Base-by-base conservation (phyloP, 78 protist genomes). In the Isochrysis galbana region DNA sequence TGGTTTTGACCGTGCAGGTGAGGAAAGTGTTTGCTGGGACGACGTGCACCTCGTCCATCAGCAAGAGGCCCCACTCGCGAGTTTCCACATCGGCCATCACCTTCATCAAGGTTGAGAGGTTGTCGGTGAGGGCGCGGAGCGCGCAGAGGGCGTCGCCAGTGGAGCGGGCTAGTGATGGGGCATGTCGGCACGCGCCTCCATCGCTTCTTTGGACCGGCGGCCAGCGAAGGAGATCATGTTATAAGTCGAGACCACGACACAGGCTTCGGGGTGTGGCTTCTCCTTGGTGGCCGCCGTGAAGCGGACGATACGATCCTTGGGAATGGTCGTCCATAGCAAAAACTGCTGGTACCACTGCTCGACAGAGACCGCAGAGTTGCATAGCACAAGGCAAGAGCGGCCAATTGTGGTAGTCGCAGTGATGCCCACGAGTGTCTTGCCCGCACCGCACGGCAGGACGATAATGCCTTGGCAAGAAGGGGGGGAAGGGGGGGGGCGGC, bases 391-490 rank as follows among this genome's bases (percentile, higher is more conserved):
- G 34, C 95, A 82, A 54, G 95, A 36, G 93, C 96, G 97, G 74
- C 74, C 93, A 44, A 98, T 87, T 17, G 99, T 97, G 42, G 90
- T 47, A 2, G 97, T 93, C 0, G 99, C 99, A 0, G 99, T 93
- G 80, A 98, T 95, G 32, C 99, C 99, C 46, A 96, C 96, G 25
- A 99, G 95, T 22, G 99, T 98, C 96, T 99, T 99, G 69, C 99
- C 99, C 1, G 99, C 99, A 80, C 94, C 99, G 90, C 99, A 99
- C 11, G 99, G 99, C 19, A 99, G 94, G 34, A 98, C 99, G 84
- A 99, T 98, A 32, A 99, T 88, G 36, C 88, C n/a, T n/a, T n/a
- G n/a, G n/a, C n/a, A n/a, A n/a, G n/a, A n/a, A n/a, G n/a, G n/a
- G n/a, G n/a, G n/a, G n/a, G n/a, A n/a, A n/a, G n/a, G n/a, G n/a